These are phyloP conservation scores for Solanum raphanifolium DNA, from an alignment of 257 asterid species.

Conservation along the genomic window DNA sequence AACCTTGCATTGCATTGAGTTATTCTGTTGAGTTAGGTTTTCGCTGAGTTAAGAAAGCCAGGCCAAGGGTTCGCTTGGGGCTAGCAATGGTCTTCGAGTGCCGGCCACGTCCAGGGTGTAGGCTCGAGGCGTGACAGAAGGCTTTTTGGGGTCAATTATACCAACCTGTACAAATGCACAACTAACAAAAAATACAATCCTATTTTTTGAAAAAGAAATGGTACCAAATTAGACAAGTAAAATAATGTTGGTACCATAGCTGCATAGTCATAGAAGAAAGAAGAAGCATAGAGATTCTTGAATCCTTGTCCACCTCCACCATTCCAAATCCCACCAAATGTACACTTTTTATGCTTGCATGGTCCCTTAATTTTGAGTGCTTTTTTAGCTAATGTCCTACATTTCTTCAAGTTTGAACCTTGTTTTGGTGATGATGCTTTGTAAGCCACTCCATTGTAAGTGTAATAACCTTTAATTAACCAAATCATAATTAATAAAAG, in stretches of 20 bases:
- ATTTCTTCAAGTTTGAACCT: constrained; percentile 25
- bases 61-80: too few species aligned
- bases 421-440: constrained; percentile 21
- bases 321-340: constrained; percentile 46
- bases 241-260: constrained; percentile 12
- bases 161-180: constrained; percentile 13
- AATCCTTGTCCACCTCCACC: constrained; percentile 58
- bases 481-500: background rate
- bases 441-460: constrained; percentile 20
- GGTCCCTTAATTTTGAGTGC: constrained; percentile 13
- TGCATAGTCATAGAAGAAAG: constrained; percentile 36
- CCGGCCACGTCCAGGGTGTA: too few species aligned
- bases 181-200: background rate
- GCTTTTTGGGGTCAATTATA: constrained; percentile 6
- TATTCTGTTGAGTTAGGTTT: too few species aligned
- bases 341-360: constrained; percentile 24
- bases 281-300: constrained; percentile 24
- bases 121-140: too few species aligned
- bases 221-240: background rate
- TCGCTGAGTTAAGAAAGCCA: too few species aligned
- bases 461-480: constrained; percentile 17
- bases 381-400: constrained; percentile 13
- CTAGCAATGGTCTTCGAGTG: too few species aligned
- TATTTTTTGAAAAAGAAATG: background rate
- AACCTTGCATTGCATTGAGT: too few species aligned